A percentile compares a stretch with the other conserved stretches of the same genome.
Evolutionary conservation across 306 rosid species (phyloP).

Genomic region (Quercus robur): DNA sequence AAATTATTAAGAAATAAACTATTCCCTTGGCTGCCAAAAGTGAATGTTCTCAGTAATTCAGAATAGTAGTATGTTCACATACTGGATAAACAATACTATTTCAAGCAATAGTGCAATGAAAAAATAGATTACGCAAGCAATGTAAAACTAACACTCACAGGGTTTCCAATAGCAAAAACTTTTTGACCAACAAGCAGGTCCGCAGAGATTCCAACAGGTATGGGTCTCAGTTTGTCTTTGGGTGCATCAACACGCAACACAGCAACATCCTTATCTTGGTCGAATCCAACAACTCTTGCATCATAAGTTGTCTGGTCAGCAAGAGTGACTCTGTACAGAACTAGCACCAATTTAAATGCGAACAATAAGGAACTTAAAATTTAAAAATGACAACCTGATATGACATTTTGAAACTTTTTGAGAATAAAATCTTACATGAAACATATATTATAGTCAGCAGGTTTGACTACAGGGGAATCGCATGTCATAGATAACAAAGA

Average conservation of each 20-base stretch:
- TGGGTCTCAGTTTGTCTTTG: constrained; percentile 79
- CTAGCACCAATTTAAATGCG: constrained; percentile 39
- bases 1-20: not conserved
- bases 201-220: constrained; percentile 84
- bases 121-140: not conserved
- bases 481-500: not conserved
- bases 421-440: not conserved
- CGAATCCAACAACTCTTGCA: constrained; percentile 92
- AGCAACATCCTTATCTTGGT: constrained; percentile 98
- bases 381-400: not conserved
- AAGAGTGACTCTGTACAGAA: constrained; percentile 85
- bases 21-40: not conserved
- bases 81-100: not conserved
- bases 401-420: constrained; percentile 20
- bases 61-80: constrained; percentile 8
- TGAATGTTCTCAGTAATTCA: not conserved
- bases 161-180: constrained; percentile 96
- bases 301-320: constrained; percentile 90
- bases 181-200: constrained; percentile 99
- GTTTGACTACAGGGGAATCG: not conserved
- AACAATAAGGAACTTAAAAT: constrained; percentile 4
- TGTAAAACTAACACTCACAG: constrained; percentile 50
- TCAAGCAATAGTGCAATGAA: not conserved
- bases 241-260: constrained; percentile 88
- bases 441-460: not conserved